Conservation (phyloP, 495 filamentous ascomycete genomes). For the Saxophila tyrrhenica region DNA sequence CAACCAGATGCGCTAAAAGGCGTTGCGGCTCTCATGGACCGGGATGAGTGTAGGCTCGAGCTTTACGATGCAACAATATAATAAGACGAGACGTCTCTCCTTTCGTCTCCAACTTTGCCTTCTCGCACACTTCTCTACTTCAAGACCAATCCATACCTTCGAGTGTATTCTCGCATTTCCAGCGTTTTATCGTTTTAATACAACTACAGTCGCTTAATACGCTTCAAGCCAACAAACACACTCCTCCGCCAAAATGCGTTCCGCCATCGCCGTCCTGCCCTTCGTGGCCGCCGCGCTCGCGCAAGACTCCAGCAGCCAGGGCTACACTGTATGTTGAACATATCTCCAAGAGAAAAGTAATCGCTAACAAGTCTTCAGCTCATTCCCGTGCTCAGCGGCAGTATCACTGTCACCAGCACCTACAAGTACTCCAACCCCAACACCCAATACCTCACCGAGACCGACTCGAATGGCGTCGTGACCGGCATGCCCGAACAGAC, state of each 20-base stretch:
- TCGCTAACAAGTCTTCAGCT: constrained; percentile 3
- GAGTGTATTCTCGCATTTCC: neutral
- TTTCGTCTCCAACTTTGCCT: neutral
- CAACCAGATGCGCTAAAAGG: neutral
- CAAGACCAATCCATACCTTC: neutral
- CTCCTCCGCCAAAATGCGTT: constrained; percentile 5
- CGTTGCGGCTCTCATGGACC: too few species aligned
- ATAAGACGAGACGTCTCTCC: too few species aligned
- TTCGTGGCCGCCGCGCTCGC: constrained; percentile 24
- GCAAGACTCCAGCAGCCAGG: constrained; percentile 8
- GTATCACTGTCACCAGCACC: constrained; percentile 4
- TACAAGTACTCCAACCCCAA: constrained; percentile 15
- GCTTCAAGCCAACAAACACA: neutral
- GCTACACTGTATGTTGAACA: constrained; percentile 1
- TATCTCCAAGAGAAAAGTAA: neutral
- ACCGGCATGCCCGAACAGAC: constrained; percentile 32
- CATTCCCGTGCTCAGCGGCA: neutral
- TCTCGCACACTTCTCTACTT: neutral
- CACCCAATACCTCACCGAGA: constrained; percentile 37
- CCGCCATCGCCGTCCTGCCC: constrained; percentile 24
- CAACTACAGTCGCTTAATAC: neutral
- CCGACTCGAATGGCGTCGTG: constrained; percentile 46
- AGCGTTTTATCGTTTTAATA: neutral
- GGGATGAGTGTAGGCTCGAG: neutral
- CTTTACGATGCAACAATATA: neutral